Evolutionary conservation across 148 eudicot species (phyloP).

Genomic region (Polygonum aviculare): DNA sequence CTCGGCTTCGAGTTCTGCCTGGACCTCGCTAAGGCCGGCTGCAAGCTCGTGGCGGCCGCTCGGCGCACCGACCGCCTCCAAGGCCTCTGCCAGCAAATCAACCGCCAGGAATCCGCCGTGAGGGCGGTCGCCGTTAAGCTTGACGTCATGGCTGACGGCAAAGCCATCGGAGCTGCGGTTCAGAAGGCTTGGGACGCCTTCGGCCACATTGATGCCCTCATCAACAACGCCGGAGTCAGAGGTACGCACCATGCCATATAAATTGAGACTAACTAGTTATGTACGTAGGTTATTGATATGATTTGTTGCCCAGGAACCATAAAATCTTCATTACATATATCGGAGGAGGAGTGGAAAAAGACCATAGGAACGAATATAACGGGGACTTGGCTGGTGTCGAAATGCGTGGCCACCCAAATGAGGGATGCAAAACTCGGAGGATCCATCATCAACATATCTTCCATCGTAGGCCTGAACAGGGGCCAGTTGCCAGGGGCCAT

Average conservation of each 20-base stretch:
- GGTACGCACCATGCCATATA: slow-evolving; percentile 19
- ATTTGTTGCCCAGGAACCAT: slow-evolving; percentile 27
- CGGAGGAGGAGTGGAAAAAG: slow-evolving; percentile 65
- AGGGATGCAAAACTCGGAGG: slow-evolving; percentile 47
- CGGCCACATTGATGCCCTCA: slow-evolving; percentile 47
- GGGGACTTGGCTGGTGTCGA: slow-evolving; percentile 68
- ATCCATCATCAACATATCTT: slow-evolving; percentile 53
- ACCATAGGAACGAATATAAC: slow-evolving; percentile 37
- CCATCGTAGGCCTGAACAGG: slow-evolving; percentile 43
- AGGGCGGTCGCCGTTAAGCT: slow-evolving; percentile 56
- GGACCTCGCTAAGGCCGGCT: slow-evolving; percentile 53
- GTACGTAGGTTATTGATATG: too few relatives aligned
- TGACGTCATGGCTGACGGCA: slow-evolving; percentile 33
- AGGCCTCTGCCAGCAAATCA: slow-evolving; percentile 45
- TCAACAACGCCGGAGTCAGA: slow-evolving; percentile 61
- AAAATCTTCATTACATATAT: slow-evolving; percentile 26
- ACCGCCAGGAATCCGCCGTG: not conserved
- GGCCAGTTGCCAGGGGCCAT: slow-evolving; percentile 33
- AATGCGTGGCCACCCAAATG: slow-evolving; percentile 47
- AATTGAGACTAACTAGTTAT: too few relatives aligned
- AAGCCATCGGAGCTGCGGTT: slow-evolving; percentile 30
- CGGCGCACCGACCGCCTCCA: slow-evolving; percentile 46
- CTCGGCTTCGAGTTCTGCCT: slow-evolving; percentile 58
- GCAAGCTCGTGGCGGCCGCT: slow-evolving; percentile 49
- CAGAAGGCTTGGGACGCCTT: slow-evolving; percentile 48